phyloP scores from a whole-genome alignment of 2,329 filamentous ascomycete species.

The Colletotrichum agaves region DNA sequence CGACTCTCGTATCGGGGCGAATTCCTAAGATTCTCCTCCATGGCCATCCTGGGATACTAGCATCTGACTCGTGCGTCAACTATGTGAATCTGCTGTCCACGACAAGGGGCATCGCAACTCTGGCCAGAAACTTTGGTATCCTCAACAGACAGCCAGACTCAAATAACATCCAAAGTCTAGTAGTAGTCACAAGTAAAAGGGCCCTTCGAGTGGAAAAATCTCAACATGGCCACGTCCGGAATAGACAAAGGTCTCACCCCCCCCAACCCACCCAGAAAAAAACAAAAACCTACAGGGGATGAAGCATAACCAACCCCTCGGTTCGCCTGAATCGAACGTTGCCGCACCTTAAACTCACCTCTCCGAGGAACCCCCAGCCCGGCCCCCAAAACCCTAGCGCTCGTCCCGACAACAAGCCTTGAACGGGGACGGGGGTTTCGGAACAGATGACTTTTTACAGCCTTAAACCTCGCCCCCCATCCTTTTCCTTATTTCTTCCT shows the following conservation, averaged over 20 bases:
- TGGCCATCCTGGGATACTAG: no score
- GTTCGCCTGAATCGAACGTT: neutral
- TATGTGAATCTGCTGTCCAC: no score
- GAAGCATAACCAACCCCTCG: conserved; percentile 19
- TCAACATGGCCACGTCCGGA: neutral
- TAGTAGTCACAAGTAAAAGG: neutral
- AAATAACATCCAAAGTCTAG: no score
- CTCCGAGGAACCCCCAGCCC: neutral
- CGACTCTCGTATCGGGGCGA: no score
- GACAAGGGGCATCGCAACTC: no score
- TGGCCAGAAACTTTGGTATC: no score
- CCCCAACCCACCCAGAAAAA: no score
- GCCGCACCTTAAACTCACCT: neutral
- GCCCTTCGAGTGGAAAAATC: neutral
- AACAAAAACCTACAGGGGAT: neutral
- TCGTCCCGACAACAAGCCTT: neutral
- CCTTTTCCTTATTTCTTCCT: neutral
- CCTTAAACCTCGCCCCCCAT: neutral
- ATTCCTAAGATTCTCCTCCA: no score
- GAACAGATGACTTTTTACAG: no score
- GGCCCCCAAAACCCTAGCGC: neutral
- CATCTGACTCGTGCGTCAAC: no score
- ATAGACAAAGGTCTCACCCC: neutral
- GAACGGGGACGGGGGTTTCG: no score
- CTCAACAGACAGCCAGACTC: no score